Evolutionary conservation across 2,329 filamentous ascomycete species (phyloP).

Genomic region (Nannizziopsis barbatae): DNA sequence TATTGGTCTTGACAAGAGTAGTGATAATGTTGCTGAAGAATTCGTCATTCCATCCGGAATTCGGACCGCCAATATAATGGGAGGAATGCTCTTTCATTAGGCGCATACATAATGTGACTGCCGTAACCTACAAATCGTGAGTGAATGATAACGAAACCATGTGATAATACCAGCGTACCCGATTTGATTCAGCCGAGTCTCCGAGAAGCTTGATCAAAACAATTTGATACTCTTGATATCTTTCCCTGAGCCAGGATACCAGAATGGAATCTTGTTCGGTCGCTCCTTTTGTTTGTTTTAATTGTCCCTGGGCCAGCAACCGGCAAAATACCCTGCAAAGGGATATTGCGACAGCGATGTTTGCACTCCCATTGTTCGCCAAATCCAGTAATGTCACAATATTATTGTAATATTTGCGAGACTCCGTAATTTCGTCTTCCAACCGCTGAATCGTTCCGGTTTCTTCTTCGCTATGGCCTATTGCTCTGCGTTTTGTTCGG

Average conservation of each 20-base stretch:
- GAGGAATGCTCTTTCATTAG: constrained; percentile 69
- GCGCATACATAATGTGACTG: constrained; percentile 70
- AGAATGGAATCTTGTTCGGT: constrained; percentile 65
- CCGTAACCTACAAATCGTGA: constrained; percentile 44
- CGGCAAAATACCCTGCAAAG: constrained; percentile 79
- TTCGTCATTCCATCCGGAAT: constrained; percentile 57
- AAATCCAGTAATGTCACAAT: constrained; percentile 61
- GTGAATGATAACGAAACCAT: constrained; percentile 12
- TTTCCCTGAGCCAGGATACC: constrained; percentile 65
- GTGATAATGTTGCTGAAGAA: constrained; percentile 57
- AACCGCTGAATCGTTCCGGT: constrained; percentile 58
- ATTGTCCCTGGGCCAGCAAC: constrained; percentile 60
- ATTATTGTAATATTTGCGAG: constrained; percentile 84
- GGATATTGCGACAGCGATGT: constrained; percentile 61
- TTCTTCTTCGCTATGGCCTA: constrained; percentile 36
- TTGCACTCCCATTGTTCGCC: constrained; percentile 42
- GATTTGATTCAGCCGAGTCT: constrained; percentile 48
- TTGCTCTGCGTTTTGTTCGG: constrained; percentile 38
- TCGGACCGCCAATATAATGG: constrained; percentile 48
- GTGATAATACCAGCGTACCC: constrained; percentile 22
- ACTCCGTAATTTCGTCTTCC: constrained; percentile 72
- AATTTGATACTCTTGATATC: constrained; percentile 59
- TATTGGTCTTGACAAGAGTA: constrained; percentile 47
- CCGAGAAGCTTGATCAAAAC: constrained; percentile 52
- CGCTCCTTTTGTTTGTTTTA: constrained; percentile 54